phyloP scores from a whole-genome alignment of 257 asterid species.

The Solanum verrucosum region DNA sequence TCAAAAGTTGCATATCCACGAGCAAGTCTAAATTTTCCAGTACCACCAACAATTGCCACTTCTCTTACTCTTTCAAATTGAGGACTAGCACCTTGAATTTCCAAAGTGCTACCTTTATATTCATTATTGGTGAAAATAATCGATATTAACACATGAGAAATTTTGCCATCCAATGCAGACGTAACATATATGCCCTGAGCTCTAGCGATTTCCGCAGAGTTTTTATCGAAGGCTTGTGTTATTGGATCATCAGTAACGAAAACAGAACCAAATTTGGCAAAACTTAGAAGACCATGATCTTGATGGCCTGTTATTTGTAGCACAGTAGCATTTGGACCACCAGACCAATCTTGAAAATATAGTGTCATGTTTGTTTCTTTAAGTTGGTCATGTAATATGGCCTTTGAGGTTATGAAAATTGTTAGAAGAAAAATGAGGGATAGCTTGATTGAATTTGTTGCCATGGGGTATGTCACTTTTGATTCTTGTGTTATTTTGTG shows the following conservation, averaged over 20 bases:
- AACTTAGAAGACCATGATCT: slow-evolving; percentile 14
- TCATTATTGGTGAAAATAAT: slow-evolving; percentile 26
- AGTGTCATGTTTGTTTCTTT: slow-evolving; percentile 29
- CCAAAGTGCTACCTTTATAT: slow-evolving; percentile 35
- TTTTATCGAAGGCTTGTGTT: slow-evolving; percentile 17
- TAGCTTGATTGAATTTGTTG: neutral
- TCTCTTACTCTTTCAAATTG: slow-evolving; percentile 43
- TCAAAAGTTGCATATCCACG: slow-evolving; percentile 44
- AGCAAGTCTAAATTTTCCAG: slow-evolving; percentile 45
- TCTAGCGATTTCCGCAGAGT: slow-evolving; percentile 26
- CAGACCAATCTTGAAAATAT: slow-evolving; percentile 38
- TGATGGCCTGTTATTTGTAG: slow-evolving; percentile 20
- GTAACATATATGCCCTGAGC: slow-evolving; percentile 26
- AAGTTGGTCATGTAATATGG: slow-evolving; percentile 3
- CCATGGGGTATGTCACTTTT: neutral
- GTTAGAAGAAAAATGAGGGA: slow-evolving; percentile 2
- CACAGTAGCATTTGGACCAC: slow-evolving; percentile 36
- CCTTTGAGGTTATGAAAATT: neutral
- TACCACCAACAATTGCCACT: slow-evolving; percentile 55
- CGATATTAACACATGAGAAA: slow-evolving; percentile 35
- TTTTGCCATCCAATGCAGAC: slow-evolving; percentile 44
- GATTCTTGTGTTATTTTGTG: neutral
- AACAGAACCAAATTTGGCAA: slow-evolving; percentile 35
- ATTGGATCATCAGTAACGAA: slow-evolving; percentile 40
- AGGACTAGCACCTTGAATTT: slow-evolving; percentile 39